A percentile compares a stretch with the other conserved stretches of the same genome.
phyloP scores from a whole-genome alignment of 257 asterid genomes.

The Primulina tabacum region DNA sequence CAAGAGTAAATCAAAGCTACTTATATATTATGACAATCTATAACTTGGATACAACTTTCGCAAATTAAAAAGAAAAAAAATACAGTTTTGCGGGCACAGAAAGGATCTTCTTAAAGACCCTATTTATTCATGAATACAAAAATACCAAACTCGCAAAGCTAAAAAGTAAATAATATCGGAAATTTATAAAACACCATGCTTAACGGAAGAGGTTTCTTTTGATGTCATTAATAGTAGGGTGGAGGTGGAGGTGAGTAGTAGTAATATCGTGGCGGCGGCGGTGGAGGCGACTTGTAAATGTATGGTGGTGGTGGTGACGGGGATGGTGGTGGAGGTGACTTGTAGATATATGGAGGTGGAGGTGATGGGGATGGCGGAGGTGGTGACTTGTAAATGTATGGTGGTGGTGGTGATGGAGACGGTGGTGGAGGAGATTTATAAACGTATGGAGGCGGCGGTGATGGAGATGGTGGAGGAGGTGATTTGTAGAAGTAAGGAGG shows the following conservation, averaged over 20 bases:
- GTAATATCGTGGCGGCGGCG: neutral
- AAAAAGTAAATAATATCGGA: too few relatives aligned
- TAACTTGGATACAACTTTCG: neutral
- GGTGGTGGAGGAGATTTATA: too few relatives aligned
- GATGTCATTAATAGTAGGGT: neutral
- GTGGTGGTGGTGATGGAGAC: too few relatives aligned
- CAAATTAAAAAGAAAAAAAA: too few relatives aligned
- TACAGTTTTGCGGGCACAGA: neutral
- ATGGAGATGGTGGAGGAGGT: too few relatives aligned
- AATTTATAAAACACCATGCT: neutral
- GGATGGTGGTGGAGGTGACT: too few relatives aligned
- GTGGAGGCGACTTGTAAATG: neutral
- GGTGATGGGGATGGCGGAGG: too few relatives aligned
- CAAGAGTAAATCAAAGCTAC: neutral
- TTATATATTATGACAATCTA: neutral
- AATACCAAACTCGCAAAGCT: neutral
- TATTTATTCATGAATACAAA: neutral
- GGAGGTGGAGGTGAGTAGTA: neutral
- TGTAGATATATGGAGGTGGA: too few relatives aligned
- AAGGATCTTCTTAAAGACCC: neutral
- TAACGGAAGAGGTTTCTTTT: neutral
- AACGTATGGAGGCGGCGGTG: too few relatives aligned
- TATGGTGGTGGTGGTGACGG: too few relatives aligned
- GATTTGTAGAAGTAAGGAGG: too few relatives aligned
- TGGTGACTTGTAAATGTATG: too few relatives aligned